Evolutionary conservation across 2,329 filamentous ascomycete species (phyloP), one percentile per base, ranked within the genome.

Genomic region (Xylariaceae sp.): DNA sequence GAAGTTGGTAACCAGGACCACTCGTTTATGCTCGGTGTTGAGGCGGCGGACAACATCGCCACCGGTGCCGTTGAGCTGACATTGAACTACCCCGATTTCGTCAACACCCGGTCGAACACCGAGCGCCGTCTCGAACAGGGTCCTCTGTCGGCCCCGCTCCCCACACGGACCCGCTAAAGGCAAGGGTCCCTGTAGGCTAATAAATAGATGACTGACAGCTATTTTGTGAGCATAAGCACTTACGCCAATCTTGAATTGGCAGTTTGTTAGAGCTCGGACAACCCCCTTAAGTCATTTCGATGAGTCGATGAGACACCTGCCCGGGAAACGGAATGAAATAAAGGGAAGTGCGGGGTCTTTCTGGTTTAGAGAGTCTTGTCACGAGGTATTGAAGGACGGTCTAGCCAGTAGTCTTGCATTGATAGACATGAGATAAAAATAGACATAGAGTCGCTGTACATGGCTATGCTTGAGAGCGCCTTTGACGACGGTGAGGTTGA

Each of bases 1-100:
- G 94, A 99, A 76, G 74, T 84, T 63, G 91, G 90, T 70, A 96
- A 96, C 82, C 91, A 96, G 80, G 91, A 96, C 75, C 91, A 96
- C 81, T 92, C 88, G 30, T 96, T 96, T 75, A 96, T 96, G 91
- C 80, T 96, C 60, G 91, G 91, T 70, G 91, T 96, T 26, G 91
- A 96, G 76, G 91, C 91, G 47, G 91, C 85, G 40, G 91, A 96
- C 76, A 84, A 89, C 76, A 89, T 96, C 69, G 83, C 91, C 74
- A 91, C 87, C 72, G 91, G 91, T 63, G 86, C 89, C 39, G 88
- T 91, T 45, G 91, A 96, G 80, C 77, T 96, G 68, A 96, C 91
- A 34, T 83, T 96, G 70, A 96, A 96, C 81, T 94, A 96, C 79
- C 91, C 91, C 57, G 91, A 96, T 76, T 95, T 96, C 70, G 91